A percentile compares a stretch with the other conserved stretches of the same genome.
Conservation (phyloP, 805 yeast species). For the Priceomyces carsonii region DNA sequence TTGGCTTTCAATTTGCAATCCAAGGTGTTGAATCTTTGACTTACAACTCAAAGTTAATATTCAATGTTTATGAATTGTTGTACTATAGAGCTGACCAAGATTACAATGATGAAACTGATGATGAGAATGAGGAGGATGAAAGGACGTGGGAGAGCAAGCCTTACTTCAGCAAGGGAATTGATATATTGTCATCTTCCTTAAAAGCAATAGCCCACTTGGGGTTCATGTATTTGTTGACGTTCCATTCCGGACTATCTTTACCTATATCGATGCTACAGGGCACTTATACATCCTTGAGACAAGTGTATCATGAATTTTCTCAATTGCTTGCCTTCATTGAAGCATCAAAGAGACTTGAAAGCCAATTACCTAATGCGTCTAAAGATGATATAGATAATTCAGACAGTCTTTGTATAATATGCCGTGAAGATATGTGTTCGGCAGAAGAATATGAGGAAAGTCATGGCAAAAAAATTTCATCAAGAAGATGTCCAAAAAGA, state of each 20-base stretch:
- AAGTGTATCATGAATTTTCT: conserved; percentile 31
- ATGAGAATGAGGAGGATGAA: conserved; percentile 47
- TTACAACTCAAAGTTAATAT: conserved; percentile 43
- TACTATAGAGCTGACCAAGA: conserved; percentile 40
- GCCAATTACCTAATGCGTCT: conserved; percentile 62
- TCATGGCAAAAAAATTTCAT: conserved; percentile 20
- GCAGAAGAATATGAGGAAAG: conserved; percentile 33
- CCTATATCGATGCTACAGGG: conserved; percentile 46
- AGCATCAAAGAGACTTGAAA: conserved; percentile 63
- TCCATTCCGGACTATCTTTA: conserved; percentile 30
- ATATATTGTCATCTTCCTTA: conserved; percentile 48
- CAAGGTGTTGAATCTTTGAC: conserved; percentile 55
- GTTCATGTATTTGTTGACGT: conserved; percentile 35
- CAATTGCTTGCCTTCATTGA: conserved; percentile 51
- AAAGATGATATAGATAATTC: conserved; percentile 54
- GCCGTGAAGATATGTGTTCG: conserved; percentile 84
- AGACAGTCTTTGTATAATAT: conserved; percentile 76
- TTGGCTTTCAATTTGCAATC: conserved; percentile 77
- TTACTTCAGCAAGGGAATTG: conserved; percentile 56
- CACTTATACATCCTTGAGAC: conserved; percentile 40
- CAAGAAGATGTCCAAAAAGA: conserved; percentile 64
- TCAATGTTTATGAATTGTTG: conserved; percentile 58
- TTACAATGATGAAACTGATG: conserved; percentile 9
- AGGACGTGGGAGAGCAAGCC: conserved; percentile 74
- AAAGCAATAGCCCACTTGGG: conserved; percentile 29